Percentiles rank a stretch among this genome's conserved stretches.
Conservation (phyloP, 2,329 filamentous ascomycete species). For the Colletotrichum somersetense region DNA sequence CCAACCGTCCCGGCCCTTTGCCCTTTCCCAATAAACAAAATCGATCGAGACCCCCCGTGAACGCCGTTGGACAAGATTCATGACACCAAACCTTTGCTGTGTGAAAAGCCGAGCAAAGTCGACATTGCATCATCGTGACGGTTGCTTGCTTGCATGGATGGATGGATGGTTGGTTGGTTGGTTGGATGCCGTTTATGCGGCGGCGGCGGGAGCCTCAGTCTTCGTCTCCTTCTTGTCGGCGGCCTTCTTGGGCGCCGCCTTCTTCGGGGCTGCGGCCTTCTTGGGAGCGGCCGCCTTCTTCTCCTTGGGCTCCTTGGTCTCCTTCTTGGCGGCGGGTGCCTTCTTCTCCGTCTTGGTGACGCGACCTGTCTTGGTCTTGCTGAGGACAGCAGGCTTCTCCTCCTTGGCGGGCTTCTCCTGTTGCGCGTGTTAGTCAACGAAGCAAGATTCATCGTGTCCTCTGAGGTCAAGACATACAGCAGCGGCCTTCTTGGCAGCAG, state of each 20-base stretch:
- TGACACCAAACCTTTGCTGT: constrained; percentile 32
- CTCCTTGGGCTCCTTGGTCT: constrained; percentile 58
- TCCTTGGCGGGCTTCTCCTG: constrained; percentile 68
- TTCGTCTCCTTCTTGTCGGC: constrained; percentile 50
- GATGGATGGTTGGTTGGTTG: too few species aligned
- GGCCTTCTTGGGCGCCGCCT: constrained; percentile 58
- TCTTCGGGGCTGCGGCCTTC: constrained; percentile 60
- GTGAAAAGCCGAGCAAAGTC: constrained; percentile 6
- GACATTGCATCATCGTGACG: constrained; percentile 23
- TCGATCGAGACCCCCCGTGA: constrained; percentile 35
- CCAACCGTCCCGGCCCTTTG: constrained; percentile 27
- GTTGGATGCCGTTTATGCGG: constrained; percentile 27
- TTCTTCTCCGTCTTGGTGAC: constrained; percentile 78
- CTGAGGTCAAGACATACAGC: constrained; percentile 46
- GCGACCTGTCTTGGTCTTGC: constrained; percentile 88
- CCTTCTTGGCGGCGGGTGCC: constrained; percentile 60
- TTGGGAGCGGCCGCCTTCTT: constrained; percentile 62
- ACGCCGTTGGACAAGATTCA: constrained; percentile 40
- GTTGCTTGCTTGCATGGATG: background rate
- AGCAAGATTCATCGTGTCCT: constrained; percentile 43
- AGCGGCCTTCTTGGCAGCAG: constrained; percentile 58
- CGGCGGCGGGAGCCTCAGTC: constrained; percentile 36
- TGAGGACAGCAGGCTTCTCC: constrained; percentile 77
- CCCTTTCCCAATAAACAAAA: constrained; percentile 34
- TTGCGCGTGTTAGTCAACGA: background rate